Percentiles rank a stretch among this genome's conserved stretches.
phyloP scores from a whole-genome alignment of 2,329 filamentous ascomycete species.

The Orbilia quercus region DNA sequence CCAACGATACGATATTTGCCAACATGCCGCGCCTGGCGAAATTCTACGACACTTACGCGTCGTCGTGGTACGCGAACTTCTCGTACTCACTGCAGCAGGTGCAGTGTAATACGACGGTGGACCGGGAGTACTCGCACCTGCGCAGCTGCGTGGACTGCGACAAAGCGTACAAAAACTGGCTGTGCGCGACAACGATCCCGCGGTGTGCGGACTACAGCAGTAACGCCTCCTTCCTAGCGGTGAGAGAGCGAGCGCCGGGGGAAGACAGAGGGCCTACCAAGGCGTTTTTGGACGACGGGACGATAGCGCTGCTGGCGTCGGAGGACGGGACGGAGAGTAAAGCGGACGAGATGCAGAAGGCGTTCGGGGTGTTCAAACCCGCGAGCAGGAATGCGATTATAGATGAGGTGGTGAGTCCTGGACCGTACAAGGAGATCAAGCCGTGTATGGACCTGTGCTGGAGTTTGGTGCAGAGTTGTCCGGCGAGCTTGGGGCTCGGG shows the following conservation, averaged over 20 bases:
- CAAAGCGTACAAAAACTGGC: slow-evolving; percentile 88
- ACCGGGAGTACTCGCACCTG: slow-evolving; percentile 83
- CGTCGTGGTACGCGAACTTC: slow-evolving; percentile 78
- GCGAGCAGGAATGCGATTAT: slow-evolving; percentile 73
- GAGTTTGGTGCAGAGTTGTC: slow-evolving; percentile 84
- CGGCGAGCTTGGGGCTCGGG: slow-evolving; percentile 76
- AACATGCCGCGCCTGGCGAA: slow-evolving; percentile 72
- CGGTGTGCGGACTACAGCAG: slow-evolving; percentile 86
- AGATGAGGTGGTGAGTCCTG: slow-evolving; percentile 77
- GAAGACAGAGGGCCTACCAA: slow-evolving; percentile 41
- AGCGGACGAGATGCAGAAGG: slow-evolving; percentile 1
- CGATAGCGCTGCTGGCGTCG: slow-evolving; percentile 54
- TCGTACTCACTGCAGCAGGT: slow-evolving; percentile 83
- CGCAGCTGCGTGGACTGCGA: slow-evolving; percentile 80
- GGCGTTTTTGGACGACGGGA: slow-evolving; percentile 38
- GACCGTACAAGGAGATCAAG: slow-evolving; percentile 92
- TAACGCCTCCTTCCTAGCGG: slow-evolving; percentile 69
- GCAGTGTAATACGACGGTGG: slow-evolving; percentile 78
- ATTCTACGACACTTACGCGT: slow-evolving; percentile 82
- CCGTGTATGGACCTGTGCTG: slow-evolving; percentile 91
- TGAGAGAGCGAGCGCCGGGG: slow-evolving; percentile 65
- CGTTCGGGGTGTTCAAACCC: slow-evolving; percentile 64
- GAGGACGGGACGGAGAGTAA: slow-evolving; percentile 14
- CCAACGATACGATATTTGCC: slow-evolving; percentile 74
- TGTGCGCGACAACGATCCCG: slow-evolving; percentile 91